Conservation (phyloP, 345 rosid species). For the Salix suchowensis region DNA sequence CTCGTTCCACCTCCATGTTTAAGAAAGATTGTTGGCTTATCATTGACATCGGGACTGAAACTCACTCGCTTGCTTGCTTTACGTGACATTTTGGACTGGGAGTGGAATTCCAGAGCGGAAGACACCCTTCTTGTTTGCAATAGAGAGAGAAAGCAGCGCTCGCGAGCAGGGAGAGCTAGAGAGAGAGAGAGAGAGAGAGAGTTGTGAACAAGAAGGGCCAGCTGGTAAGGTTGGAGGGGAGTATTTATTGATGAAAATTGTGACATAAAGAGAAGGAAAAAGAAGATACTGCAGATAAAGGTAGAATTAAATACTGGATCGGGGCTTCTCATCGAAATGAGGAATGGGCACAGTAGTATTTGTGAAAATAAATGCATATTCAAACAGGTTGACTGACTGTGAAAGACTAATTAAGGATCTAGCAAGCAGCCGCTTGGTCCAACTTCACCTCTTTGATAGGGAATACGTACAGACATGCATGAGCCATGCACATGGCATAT, state of each 20-base stretch:
- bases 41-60: constrained; percentile 59
- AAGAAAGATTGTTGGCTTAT: constrained; percentile 36
- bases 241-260: constrained; percentile 37
- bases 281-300: not conserved
- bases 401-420: not conserved
- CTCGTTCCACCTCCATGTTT: constrained; percentile 36
- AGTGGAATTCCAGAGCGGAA: not conserved
- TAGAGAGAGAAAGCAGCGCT: not conserved
- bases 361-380: constrained; percentile 13
- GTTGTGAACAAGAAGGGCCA: constrained; percentile 20
- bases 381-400: constrained; percentile 22
- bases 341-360: not conserved
- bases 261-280: constrained; percentile 2
- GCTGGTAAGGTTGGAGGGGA: constrained; percentile 23
- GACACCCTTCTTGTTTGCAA: not conserved
- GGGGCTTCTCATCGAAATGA: constrained; percentile 12
- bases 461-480: constrained; percentile 16
- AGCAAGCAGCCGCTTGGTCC: not conserved
- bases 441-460: not conserved
- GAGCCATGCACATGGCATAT: constrained; percentile 26
- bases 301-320: constrained; percentile 5
- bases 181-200: not conserved
- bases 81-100: constrained; percentile 41
- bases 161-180: not conserved
- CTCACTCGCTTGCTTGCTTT: constrained; percentile 56